Conservation (phyloP, 2,329 filamentous ascomycete species). For the Diplocarpon mali region DNA sequence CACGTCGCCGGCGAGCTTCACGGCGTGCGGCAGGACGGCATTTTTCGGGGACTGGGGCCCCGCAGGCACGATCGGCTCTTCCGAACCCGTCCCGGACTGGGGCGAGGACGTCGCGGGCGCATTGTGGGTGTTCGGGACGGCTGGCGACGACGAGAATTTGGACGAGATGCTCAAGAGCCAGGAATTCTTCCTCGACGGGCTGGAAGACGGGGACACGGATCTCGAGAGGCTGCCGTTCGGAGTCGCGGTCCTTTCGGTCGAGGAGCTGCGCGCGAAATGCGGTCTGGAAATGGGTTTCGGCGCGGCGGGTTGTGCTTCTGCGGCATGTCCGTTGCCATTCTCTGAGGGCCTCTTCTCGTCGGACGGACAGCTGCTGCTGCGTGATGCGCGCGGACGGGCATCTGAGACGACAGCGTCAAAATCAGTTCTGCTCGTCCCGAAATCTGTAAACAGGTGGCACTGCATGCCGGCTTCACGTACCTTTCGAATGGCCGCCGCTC, state of each 20-base stretch:
- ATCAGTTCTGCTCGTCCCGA: neutral
- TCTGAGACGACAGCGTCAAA: neutral
- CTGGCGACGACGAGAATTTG: conserved; percentile 93
- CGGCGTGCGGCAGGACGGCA: conserved; percentile 46
- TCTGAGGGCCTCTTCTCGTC: conserved; percentile 11
- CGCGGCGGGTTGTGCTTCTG: conserved; percentile 8
- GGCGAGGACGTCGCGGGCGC: conserved; percentile 10
- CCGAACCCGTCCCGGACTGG: conserved; percentile 12
- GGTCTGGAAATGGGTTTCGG: conserved; percentile 21
- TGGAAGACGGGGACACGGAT: conserved; percentile 14
- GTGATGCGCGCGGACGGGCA: conserved; percentile 9
- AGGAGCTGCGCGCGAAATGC: conserved; percentile 16
- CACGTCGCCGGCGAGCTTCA: conserved; percentile 45
- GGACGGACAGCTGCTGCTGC: conserved; percentile 6
- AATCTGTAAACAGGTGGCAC: conserved; percentile 2
- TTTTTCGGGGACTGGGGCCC: conserved; percentile 37
- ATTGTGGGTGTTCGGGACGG: conserved; percentile 32
- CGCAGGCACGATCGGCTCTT: conserved; percentile 28
- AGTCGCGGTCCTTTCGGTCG: conserved; percentile 19
- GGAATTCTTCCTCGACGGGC: conserved; percentile 47
- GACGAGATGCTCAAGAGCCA: conserved; percentile 93
- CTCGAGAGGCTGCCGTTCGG: conserved; percentile 21
- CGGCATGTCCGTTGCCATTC: conserved; percentile 11
- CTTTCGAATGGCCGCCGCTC: conserved; percentile 17
- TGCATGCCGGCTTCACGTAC: conserved; percentile 16